Base-by-base conservation (phyloP, 164 flowering plant species). In the Akebia trifoliata region DNA sequence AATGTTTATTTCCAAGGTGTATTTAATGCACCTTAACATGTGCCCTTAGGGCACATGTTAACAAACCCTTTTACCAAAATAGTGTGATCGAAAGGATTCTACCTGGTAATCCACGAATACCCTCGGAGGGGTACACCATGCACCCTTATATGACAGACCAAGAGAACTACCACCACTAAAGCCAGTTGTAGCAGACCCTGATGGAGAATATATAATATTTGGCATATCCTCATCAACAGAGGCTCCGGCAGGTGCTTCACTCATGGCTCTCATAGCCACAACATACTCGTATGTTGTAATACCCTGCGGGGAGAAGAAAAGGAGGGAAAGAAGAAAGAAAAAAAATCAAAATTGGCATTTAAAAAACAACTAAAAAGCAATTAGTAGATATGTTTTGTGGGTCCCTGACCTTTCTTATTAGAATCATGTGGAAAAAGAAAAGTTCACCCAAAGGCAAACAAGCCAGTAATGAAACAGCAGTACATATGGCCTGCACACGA, bases 71-170 rank as follows among this genome's bases (percentile, higher is more conserved):
- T 46, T 24, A 18, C 2, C 22, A 54, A 29, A 39, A 28, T 21
- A 56, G n/a, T 8, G 25, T 0, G 15, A 4, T 25, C 40, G 0
- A 20, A 42, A 49, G 21, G 15, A 18, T 24, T 8, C 6, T 83
- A 93, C 98, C 98, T 93, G 96, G 69, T 89, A 78, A 72, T 93
- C 99, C 18, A 93, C 85, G 68, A 90, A 90, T 36, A 93, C 83
- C 65, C 97, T 74, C 5, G 97, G 99, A 51, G 99, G 99, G 6
- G 97, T 90, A 63, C 99, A 93, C 97, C 97, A 90, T 44, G 84
- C 87, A 39, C 90, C 97, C 67, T 86, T 93, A 60, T 89, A 81
- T 44, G 83, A 95, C 57, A 88, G 69, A 5, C 97, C 96, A 28
- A 90, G 60, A 62, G 97, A 93, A 74, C 99, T 90, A 66, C 92